These are phyloP conservation scores for Irpex rosettiformis DNA, from an alignment of 1,284 basidiomycete genomes.

Conservation along the genomic window DNA sequence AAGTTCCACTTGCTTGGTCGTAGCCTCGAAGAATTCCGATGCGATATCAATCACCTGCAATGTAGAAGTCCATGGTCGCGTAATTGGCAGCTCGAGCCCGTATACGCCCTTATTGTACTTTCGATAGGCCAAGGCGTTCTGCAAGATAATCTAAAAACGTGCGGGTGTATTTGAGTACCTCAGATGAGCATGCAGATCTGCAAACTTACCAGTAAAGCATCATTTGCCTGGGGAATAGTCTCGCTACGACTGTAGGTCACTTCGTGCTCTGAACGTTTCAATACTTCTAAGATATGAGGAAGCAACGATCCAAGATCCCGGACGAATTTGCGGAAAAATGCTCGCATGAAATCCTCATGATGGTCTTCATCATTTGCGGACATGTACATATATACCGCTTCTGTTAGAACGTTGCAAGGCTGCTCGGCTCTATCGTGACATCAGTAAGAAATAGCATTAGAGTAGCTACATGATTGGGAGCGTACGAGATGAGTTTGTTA, in stretches of 20 bases:
- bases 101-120: slow-evolving; percentile 72
- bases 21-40: slow-evolving; percentile 70
- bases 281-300: slow-evolving; percentile 48
- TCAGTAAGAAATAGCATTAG: background rate
- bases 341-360: slow-evolving; percentile 77
- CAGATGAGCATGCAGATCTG: too few relatives aligned
- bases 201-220: slow-evolving; percentile 60
- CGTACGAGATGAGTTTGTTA: slow-evolving; percentile 69
- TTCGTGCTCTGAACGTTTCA: slow-evolving; percentile 37
- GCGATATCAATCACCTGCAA: slow-evolving; percentile 66
- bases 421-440: slow-evolving; percentile 33
- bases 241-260: slow-evolving; percentile 38
- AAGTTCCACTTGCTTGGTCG: slow-evolving; percentile 48
- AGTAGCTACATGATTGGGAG: slow-evolving; percentile 5
- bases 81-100: slow-evolving; percentile 68
- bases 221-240: slow-evolving; percentile 68
- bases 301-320: slow-evolving; percentile 55
- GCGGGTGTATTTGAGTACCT: too few relatives aligned
- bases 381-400: slow-evolving; percentile 67
- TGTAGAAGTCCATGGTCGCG: slow-evolving; percentile 84
- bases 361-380: slow-evolving; percentile 46
- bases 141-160: slow-evolving; percentile 65
- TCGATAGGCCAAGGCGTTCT: slow-evolving; percentile 73
- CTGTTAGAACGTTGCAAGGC: slow-evolving; percentile 55
- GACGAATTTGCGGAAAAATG: slow-evolving; percentile 81